Evolutionary conservation across 768 basidiomycete species (phyloP).

Genomic region (Epithele typhae): DNA sequence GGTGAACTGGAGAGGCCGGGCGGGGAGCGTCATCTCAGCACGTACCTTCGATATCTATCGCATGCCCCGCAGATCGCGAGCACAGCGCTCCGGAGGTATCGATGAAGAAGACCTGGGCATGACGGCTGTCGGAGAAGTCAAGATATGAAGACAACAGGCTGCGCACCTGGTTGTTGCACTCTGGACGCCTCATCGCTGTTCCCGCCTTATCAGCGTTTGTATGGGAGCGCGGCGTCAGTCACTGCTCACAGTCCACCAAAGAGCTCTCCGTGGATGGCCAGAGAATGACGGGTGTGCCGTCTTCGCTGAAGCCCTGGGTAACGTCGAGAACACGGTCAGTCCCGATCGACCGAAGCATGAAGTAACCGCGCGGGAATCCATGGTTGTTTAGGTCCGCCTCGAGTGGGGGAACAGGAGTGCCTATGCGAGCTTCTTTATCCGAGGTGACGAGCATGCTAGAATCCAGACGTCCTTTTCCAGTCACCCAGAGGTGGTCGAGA

Average conservation of each 20-base stretch:
- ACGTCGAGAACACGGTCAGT: conserved; percentile 58
- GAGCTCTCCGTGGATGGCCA: conserved; percentile 74
- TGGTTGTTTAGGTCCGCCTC: conserved; percentile 21
- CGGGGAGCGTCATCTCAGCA: conserved; percentile 4
- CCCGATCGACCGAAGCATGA: conserved; percentile 53
- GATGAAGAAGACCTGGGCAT: conserved; percentile 85
- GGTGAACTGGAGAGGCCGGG: conserved; percentile 2
- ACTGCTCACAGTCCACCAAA: conserved; percentile 63
- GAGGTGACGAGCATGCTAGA: conserved; percentile 7
- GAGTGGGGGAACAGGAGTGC: conserved; percentile 7
- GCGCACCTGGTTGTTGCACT: conserved; percentile 69
- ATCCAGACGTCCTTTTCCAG: too few relatives aligned
- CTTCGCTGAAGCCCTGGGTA: conserved; percentile 44
- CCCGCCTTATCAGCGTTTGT: not conserved
- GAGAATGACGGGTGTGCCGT: conserved; percentile 59
- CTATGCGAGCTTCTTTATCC: conserved; percentile 4
- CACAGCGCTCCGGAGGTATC: conserved; percentile 74
- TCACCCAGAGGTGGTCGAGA: too few relatives aligned
- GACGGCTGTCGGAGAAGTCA: too few relatives aligned
- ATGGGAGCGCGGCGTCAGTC: not conserved
- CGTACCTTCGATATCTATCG: conserved; percentile 73
- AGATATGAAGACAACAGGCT: not conserved
- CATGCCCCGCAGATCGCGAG: conserved; percentile 76
- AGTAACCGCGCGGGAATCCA: conserved; percentile 49
- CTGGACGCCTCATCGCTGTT: conserved; percentile 61